These are phyloP conservation scores for Stachybotrys chlorohalonatus DNA, from an alignment of 2,329 filamentous ascomycete genomes.

Conservation along the genomic window DNA sequence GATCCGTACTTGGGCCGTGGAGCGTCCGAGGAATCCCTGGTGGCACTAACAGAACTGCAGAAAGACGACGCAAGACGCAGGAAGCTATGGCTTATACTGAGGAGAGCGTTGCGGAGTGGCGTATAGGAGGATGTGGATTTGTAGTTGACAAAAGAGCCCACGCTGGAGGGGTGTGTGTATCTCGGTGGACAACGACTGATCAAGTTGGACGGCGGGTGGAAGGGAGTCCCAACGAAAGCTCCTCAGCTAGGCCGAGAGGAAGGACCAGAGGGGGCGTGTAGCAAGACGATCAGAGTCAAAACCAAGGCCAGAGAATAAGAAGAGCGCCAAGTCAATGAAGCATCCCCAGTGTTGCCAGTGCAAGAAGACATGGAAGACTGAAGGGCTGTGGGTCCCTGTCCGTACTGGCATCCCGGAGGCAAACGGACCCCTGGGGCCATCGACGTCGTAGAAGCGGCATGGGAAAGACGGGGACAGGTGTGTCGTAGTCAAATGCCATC, in stretches of 20 bases:
- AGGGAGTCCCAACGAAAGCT: background rate
- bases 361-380: background rate
- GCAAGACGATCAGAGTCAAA: background rate
- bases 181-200: background rate
- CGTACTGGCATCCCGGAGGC: background rate
- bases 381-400: background rate
- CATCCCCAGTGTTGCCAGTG: background rate
- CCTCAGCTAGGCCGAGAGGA: background rate
- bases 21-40: too few relatives aligned
- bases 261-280: background rate
- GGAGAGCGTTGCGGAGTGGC: too few relatives aligned
- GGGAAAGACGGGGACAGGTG: background rate
- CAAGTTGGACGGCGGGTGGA: background rate
- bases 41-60: too few relatives aligned
- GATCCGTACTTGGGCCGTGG: too few relatives aligned
- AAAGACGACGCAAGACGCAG: too few relatives aligned
- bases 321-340: background rate
- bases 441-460: background rate
- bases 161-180: too few relatives aligned
- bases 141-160: too few relatives aligned
- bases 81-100: too few relatives aligned
- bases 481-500: background rate
- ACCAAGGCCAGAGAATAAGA: background rate
- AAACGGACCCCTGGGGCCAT: background rate
- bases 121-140: too few relatives aligned